Evolutionary conservation across 208 protist genomes (phyloP).

Genomic region (Leishmania major): DNA sequence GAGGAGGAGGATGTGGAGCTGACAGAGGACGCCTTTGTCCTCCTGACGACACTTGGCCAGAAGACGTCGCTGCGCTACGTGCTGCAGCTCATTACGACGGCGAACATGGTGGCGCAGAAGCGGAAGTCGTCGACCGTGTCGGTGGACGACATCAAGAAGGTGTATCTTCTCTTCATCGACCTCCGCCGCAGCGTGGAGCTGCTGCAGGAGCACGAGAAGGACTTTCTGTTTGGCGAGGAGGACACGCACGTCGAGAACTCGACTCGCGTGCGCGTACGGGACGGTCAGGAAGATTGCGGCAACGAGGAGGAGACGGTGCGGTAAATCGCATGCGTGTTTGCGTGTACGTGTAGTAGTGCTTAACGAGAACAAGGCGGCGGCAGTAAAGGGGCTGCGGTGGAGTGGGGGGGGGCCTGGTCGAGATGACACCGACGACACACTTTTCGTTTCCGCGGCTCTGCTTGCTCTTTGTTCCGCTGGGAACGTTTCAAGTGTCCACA

Average conservation of each 20-base stretch:
- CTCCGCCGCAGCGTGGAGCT: slow-evolving; percentile 92
- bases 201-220: slow-evolving; percentile 90
- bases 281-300: slow-evolving; percentile 24
- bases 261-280: slow-evolving; percentile 33
- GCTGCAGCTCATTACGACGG: slow-evolving; percentile 99
- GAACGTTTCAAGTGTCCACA: not conserved
- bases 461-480: not conserved
- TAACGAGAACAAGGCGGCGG: not conserved
- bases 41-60: slow-evolving; percentile 96
- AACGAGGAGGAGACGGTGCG: slow-evolving; percentile 54
- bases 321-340: slow-evolving; percentile 1
- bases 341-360: not conserved
- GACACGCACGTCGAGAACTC: slow-evolving; percentile 74
- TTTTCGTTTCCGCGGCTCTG: not conserved
- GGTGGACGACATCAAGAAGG: slow-evolving; percentile 96
- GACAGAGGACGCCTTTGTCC: slow-evolving; percentile 94
- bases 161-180: slow-evolving; percentile 99
- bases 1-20: slow-evolving; percentile 99
- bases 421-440: not conserved
- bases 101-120: slow-evolving; percentile 95
- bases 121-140: slow-evolving; percentile 94
- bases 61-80: slow-evolving; percentile 99
- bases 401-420: not conserved
- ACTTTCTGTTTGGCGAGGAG: slow-evolving; percentile 93
- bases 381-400: too few relatives aligned